phyloP scores from a whole-genome alignment of 352 stramenopile species.

The Pythium grandisporangium region DNA sequence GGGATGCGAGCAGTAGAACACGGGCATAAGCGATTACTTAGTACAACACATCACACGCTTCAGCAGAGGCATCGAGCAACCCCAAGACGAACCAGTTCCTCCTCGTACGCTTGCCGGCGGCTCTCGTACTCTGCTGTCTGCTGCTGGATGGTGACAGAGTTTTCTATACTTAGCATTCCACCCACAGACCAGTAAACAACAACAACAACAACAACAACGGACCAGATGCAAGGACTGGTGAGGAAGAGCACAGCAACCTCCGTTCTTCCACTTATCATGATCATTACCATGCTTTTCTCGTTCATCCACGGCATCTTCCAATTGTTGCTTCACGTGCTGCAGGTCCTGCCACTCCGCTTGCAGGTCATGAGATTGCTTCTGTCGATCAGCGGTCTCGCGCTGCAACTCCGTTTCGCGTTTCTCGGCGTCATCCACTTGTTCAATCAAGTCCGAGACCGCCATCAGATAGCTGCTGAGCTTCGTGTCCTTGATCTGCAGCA shows the following conservation, averaged over 20 bases:
- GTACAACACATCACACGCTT: too few species aligned
- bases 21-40: too few species aligned
- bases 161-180: too few species aligned
- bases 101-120: slow-evolving; percentile 16
- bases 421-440: slow-evolving; percentile 8
- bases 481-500: slow-evolving; percentile 27
- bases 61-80: too few species aligned
- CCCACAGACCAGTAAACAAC: too few species aligned
- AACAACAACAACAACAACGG: too few species aligned
- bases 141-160: slow-evolving; percentile 30
- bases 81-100: slow-evolving; percentile 19
- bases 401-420: slow-evolving; percentile 4
- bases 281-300: slow-evolving; percentile 31
- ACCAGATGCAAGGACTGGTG: too few species aligned
- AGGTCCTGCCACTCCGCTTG: slow-evolving; percentile 17
- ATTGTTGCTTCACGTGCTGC: slow-evolving; percentile 13
- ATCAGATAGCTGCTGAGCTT: slow-evolving; percentile 25
- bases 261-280: too few species aligned
- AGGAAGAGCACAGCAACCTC: too few species aligned
- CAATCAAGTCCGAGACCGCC: slow-evolving; percentile 18
- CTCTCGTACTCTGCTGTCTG: slow-evolving; percentile 22
- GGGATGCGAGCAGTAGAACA: too few species aligned
- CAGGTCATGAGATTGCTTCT: slow-evolving; percentile 18
- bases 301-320: slow-evolving; percentile 17
- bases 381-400: not conserved